phyloP scores from a whole-genome alignment of 1,284 basidiomycete species.

The Leccinum huronense region DNA sequence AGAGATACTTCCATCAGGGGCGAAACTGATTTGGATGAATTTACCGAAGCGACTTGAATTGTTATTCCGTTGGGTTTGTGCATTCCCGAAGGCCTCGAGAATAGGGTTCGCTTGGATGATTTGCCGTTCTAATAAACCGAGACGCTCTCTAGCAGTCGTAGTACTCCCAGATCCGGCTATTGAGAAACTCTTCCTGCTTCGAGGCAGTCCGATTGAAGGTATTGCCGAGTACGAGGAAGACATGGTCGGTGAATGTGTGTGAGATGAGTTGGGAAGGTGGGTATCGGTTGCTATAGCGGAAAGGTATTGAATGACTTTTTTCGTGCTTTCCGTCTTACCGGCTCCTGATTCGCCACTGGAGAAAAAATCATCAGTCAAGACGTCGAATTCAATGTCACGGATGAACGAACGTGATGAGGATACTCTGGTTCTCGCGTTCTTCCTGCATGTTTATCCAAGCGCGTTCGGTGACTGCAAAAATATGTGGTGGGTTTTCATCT shows the following conservation, averaged over 20 bases:
- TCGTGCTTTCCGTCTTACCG: constrained; percentile 99
- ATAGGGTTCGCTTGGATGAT: constrained; percentile 99
- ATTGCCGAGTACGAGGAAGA: constrained; percentile 49
- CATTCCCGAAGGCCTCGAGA: constrained; percentile 97
- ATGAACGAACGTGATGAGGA: constrained; percentile 87
- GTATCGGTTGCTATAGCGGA: constrained; percentile 93
- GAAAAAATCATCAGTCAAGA: constrained; percentile 7
- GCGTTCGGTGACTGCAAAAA: constrained; percentile 95
- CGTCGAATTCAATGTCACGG: neutral
- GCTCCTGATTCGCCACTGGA: constrained; percentile 95
- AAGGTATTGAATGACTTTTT: constrained; percentile 99
- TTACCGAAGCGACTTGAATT: constrained; percentile 99
- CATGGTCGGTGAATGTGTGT: constrained; percentile 56
- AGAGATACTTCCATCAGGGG: constrained; percentile 91
- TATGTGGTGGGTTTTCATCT: constrained; percentile 96
- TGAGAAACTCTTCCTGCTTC: constrained; percentile 48
- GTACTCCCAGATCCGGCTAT: constrained; percentile 46
- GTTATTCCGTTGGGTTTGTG: constrained; percentile 98
- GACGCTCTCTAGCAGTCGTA: constrained; percentile 60
- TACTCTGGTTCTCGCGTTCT: constrained; percentile 95
- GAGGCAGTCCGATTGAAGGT: constrained; percentile 59
- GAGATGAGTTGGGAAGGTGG: constrained; percentile 59
- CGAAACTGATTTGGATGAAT: constrained; percentile 96
- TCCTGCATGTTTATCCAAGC: constrained; percentile 99
- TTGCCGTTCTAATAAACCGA: constrained; percentile 92